These are phyloP conservation scores for Cornus suecica DNA, from an alignment of 148 eudicot species.

Conservation along the genomic window DNA sequence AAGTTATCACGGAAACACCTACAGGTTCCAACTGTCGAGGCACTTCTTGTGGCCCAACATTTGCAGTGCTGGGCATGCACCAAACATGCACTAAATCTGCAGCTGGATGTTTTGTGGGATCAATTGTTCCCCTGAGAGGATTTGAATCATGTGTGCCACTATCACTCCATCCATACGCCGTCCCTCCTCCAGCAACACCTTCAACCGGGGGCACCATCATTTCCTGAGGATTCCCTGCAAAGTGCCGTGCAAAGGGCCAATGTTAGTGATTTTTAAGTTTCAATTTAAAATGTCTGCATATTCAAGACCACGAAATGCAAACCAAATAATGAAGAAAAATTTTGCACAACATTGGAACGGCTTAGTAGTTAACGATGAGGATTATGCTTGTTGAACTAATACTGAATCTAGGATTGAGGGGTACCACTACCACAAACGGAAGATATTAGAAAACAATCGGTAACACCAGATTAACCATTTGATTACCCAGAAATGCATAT, in stretches of 20 bases:
- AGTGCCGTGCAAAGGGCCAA: not conserved
- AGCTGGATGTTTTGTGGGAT: constrained; percentile 72
- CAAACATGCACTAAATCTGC: constrained; percentile 80
- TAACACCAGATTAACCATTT: not conserved
- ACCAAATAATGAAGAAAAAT: too few species aligned
- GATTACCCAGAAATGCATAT: too few species aligned
- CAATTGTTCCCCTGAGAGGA: constrained; percentile 58
- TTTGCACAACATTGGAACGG: not conserved
- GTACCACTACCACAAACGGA: not conserved
- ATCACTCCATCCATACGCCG: constrained; percentile 93
- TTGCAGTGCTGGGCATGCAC: constrained; percentile 96
- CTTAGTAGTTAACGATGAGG: not conserved
- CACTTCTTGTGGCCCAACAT: constrained; percentile 83
- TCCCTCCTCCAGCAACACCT: constrained; percentile 98
- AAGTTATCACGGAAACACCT: constrained; percentile 25
- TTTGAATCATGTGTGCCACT: constrained; percentile 37
- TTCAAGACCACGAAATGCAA: not conserved
- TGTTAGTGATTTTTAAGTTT: not conserved
- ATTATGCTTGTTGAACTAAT: not conserved
- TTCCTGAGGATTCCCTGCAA: constrained; percentile 53
- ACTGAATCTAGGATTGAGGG: not conserved
- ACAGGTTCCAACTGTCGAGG: constrained; percentile 77
- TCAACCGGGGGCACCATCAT: constrained; percentile 69
- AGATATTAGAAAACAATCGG: not conserved
- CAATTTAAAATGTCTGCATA: not conserved